Evolutionary conservation across 768 basidiomycete genomes (phyloP).

Genomic region (Serendipita sp.): DNA sequence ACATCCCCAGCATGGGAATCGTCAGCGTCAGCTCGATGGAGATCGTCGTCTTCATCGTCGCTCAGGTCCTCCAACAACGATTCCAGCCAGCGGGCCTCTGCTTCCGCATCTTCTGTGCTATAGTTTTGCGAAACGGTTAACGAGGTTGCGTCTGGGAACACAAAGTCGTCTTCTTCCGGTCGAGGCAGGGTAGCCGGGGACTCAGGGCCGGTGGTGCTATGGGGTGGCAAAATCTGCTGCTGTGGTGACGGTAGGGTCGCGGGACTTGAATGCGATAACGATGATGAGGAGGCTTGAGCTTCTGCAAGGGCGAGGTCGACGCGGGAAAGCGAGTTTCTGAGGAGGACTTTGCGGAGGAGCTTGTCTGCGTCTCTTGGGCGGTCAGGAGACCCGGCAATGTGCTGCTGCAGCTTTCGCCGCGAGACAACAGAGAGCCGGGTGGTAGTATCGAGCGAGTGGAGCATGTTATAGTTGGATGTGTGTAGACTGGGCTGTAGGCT

Average conservation of each 20-base stretch:
- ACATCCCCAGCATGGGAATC: background rate
- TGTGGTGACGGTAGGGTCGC: constrained; percentile 17
- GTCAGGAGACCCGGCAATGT: constrained; percentile 10
- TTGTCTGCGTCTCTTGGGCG: constrained; percentile 46
- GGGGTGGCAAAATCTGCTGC: constrained; percentile 21
- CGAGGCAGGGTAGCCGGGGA: constrained; percentile 29
- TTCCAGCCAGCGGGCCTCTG: constrained; percentile 72
- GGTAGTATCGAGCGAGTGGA: constrained; percentile 2
- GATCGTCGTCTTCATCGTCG: constrained; percentile 55
- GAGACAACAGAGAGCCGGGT: constrained; percentile 46
- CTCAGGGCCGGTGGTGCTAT: constrained; percentile 28
- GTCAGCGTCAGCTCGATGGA: background rate
- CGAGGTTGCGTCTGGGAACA: constrained; percentile 63
- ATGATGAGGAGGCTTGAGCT: constrained; percentile 21
- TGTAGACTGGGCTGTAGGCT: background rate
- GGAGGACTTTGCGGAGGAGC: constrained; percentile 74
- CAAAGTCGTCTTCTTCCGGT: constrained; percentile 37
- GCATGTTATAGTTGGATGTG: background rate
- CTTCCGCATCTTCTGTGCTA: constrained; percentile 26
- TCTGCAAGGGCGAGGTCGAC: constrained; percentile 8
- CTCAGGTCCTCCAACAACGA: constrained; percentile 59
- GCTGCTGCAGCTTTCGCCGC: constrained; percentile 17
- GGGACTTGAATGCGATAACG: background rate
- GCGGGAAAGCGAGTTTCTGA: constrained; percentile 66
- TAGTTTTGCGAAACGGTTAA: constrained; percentile 20